Conservation (phyloP, 2,329 filamentous ascomycete species). For the Colletotrichum acutatum region DNA sequence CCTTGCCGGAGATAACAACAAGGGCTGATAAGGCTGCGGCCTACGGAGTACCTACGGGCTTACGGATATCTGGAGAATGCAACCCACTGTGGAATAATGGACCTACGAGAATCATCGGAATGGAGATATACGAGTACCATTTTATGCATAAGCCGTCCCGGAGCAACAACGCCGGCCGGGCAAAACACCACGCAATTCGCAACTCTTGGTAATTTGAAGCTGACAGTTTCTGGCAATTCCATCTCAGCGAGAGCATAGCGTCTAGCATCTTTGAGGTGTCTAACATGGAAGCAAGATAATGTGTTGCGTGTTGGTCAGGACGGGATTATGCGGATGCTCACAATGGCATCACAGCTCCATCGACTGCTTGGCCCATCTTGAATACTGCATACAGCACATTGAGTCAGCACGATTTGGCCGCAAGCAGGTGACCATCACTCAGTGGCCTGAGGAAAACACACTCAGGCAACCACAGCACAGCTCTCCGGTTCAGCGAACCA, state of each 20-base stretch:
- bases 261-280: neutral
- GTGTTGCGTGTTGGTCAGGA: neutral
- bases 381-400: neutral
- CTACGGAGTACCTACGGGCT: neutral
- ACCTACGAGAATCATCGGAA: neutral
- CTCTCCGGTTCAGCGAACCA: neutral
- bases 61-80: neutral
- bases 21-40: neutral
- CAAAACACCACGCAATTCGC: neutral
- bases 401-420: neutral
- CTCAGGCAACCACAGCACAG: neutral
- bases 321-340: slow-evolving; percentile 4
- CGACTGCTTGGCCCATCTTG: neutral
- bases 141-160: neutral
- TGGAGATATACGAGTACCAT: neutral
- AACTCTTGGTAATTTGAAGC: neutral
- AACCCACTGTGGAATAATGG: neutral
- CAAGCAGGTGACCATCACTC: slow-evolving; percentile 9
- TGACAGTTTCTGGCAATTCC: neutral
- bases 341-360: neutral
- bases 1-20: slow-evolving; percentile 22
- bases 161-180: neutral
- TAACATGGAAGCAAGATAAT: too few species aligned
- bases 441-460: slow-evolving; percentile 1
- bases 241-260: neutral